Percentiles rank a stretch among this genome's conserved stretches.
Evolutionary conservation across 805 yeast genomes (phyloP).

Genomic region (Kuraishia ogatae): DNA sequence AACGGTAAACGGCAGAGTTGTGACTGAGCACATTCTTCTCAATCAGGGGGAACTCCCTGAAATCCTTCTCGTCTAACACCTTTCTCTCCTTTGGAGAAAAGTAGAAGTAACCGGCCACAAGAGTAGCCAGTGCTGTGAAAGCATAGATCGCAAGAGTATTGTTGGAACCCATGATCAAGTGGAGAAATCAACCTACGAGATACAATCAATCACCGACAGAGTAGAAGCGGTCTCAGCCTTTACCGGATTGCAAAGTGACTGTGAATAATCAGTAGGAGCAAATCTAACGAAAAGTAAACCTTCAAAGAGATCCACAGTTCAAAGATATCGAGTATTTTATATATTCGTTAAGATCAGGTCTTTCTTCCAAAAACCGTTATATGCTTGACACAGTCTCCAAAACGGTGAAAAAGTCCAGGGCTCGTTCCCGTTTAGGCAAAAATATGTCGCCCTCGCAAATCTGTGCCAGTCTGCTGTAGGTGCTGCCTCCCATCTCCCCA

Average conservation of each 20-base stretch:
- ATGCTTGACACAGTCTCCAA: background rate
- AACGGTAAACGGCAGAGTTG: conserved; percentile 77
- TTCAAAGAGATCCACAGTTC: background rate
- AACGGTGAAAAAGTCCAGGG: background rate
- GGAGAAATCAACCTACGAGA: background rate
- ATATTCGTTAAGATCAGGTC: background rate
- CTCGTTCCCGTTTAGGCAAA: background rate
- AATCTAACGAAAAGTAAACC: background rate
- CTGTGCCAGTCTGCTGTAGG: background rate
- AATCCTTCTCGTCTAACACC: conserved; percentile 57
- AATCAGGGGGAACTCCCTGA: conserved; percentile 72
- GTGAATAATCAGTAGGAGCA: background rate
- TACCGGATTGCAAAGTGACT: too few species aligned
- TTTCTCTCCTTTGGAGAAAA: conserved; percentile 30
- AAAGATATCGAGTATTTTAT: too few species aligned
- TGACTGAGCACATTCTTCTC: conserved; percentile 69
- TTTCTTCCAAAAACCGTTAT: background rate
- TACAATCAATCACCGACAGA: too few species aligned
- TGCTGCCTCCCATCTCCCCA: background rate
- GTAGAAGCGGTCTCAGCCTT: too few species aligned
- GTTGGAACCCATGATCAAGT: background rate
- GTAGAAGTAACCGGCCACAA: conserved; percentile 21
- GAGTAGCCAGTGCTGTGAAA: conserved; percentile 25
- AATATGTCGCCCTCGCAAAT: background rate
- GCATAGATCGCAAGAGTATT: background rate